These are phyloP conservation scores for Thielaviopsis populi DNA, from an alignment of 2,329 filamentous ascomycete genomes.

Conservation along the genomic window DNA sequence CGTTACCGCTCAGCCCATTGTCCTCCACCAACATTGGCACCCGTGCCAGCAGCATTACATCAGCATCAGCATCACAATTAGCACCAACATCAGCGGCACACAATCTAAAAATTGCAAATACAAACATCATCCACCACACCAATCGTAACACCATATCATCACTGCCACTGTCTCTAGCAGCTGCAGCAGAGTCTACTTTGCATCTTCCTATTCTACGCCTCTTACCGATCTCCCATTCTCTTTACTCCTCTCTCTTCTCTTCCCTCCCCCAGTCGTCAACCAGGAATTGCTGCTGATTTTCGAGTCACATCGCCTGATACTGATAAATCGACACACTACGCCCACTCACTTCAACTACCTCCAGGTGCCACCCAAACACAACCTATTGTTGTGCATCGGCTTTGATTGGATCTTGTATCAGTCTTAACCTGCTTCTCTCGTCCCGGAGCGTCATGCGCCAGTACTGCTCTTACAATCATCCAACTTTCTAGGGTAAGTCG, in stretches of 20 bases:
- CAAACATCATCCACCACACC: neutral
- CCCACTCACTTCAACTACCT: neutral
- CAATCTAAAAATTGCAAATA: neutral
- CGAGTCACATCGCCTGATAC: neutral
- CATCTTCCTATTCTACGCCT: no score
- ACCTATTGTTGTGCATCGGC: neutral
- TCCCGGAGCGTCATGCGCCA: neutral
- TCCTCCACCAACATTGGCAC: neutral
- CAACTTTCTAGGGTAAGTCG: neutral
- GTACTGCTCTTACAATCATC: neutral
- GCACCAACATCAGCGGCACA: neutral
- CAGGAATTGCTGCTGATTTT: neutral
- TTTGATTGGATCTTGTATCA: neutral
- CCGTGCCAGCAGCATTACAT: neutral
- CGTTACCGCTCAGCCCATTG: neutral
- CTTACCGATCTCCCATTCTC: neutral
- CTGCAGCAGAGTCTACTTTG: neutral
- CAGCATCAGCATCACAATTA: neutral
- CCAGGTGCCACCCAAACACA: neutral
- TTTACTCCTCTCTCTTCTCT: neutral
- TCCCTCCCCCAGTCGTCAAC: no score
- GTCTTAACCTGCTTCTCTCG: neutral
- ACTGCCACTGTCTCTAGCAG: neutral
- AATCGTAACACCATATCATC: neutral
- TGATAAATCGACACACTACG: neutral